Evolutionary conservation across 2,329 filamentous ascomycete species (phyloP).

Genomic region (Pseudogymnoascus sp.): DNA sequence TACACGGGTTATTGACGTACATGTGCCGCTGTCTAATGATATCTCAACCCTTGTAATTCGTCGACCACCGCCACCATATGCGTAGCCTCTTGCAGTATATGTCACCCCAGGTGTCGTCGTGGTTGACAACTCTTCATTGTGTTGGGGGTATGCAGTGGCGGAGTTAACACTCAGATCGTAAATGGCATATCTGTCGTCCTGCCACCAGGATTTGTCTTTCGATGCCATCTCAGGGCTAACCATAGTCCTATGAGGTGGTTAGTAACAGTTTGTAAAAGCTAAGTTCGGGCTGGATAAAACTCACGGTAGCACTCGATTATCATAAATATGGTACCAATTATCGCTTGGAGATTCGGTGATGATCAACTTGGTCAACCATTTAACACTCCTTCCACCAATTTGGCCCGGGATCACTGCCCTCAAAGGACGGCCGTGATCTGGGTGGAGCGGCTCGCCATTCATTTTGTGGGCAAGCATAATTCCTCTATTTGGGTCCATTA

Average conservation of each 20-base stretch:
- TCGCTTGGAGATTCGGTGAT: constrained; percentile 71
- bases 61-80: constrained; percentile 80
- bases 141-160: constrained; percentile 68
- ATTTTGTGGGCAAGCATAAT: constrained; percentile 85
- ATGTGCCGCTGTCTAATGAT: constrained; percentile 71
- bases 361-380: constrained; percentile 79
- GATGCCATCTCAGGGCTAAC: constrained; percentile 73
- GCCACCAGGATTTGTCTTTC: constrained; percentile 69
- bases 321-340: constrained; percentile 94
- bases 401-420: constrained; percentile 80
- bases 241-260: constrained; percentile 46
- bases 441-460: constrained; percentile 73
- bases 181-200: constrained; percentile 82
- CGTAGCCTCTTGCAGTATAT: constrained; percentile 71
- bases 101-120: constrained; percentile 36
- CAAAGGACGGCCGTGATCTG: constrained; percentile 80
- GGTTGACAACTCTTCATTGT: constrained; percentile 58
- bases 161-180: constrained; percentile 88
- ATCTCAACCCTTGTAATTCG: constrained; percentile 75
- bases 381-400: constrained; percentile 85
- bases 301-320: constrained; percentile 73
- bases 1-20: neutral
- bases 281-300: neutral
- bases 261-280: neutral
- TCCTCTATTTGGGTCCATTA: constrained; percentile 69